Evolutionary conservation across 2,329 filamentous ascomycete species (phyloP).

Genomic region (Sarocladium kiliense): DNA sequence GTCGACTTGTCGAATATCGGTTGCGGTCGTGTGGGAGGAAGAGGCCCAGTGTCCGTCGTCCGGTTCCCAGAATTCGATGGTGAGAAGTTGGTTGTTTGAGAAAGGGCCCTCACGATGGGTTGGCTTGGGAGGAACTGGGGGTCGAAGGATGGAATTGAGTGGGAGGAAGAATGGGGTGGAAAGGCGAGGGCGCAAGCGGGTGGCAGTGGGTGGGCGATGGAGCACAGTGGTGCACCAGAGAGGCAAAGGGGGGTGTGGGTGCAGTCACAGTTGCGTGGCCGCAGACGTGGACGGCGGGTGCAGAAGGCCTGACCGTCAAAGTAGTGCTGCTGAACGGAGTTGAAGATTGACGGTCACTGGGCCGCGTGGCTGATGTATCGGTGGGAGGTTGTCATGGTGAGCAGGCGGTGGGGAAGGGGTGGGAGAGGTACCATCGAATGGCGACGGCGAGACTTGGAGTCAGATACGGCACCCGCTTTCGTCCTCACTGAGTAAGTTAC

Average conservation of each 20-base stretch:
- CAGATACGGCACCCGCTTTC: conserved; percentile 2
- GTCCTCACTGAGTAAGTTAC: background rate
- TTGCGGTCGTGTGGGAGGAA: background rate
- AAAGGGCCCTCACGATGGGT: conserved; percentile 4
- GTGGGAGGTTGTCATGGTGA: background rate
- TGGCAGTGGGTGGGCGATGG: conserved; percentile 3
- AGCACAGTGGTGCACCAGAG: background rate
- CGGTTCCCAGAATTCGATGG: background rate
- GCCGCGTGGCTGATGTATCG: conserved; percentile 4
- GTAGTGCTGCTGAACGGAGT: background rate
- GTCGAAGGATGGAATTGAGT: conserved; percentile 4
- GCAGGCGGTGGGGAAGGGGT: background rate
- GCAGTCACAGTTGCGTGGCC: conserved; percentile 9
- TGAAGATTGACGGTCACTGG: conserved; percentile 6
- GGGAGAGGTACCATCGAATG: background rate
- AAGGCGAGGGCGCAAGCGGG: conserved; percentile 3
- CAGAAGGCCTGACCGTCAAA: background rate
- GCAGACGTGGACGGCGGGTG: conserved; percentile 4
- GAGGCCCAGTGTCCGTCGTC: background rate
- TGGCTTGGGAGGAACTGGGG: conserved; percentile 4
- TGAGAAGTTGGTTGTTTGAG: background rate
- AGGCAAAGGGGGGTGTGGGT: conserved; percentile 9
- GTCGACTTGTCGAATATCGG: background rate
- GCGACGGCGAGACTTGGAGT: background rate
- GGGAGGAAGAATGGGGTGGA: conserved; percentile 9